A percentile compares a stretch with the other conserved stretches of the same genome.
phyloP scores from a whole-genome alignment of 2,329 filamentous ascomycete species.

The Pseudocercospora crystallina region DNA sequence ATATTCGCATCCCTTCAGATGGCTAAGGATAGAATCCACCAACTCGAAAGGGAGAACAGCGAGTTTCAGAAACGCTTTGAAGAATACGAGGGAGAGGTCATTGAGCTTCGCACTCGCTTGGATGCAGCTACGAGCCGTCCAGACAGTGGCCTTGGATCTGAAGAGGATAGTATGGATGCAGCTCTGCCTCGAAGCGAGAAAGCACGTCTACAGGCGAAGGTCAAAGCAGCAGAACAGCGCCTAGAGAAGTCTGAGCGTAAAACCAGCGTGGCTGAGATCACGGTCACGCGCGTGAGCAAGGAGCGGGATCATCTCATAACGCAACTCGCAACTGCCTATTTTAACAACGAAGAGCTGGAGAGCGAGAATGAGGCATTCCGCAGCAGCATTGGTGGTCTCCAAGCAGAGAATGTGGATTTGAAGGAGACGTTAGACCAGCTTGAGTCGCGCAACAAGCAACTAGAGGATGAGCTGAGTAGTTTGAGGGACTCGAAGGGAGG shows the following conservation, averaged over 20 bases:
- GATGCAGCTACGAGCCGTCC: conserved; percentile 44
- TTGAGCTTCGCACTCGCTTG: conserved; percentile 51
- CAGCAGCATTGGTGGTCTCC: conserved; percentile 51
- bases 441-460: conserved; percentile 13
- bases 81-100: conserved; percentile 61
- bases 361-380: conserved; percentile 58
- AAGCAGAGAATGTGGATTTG: conserved; percentile 82
- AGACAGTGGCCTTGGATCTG: conserved; percentile 50
- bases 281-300: conserved; percentile 60
- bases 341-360: conserved; percentile 53
- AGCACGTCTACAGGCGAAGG: conserved; percentile 58
- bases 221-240: conserved; percentile 60
- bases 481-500: too few species aligned
- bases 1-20: conserved; percentile 61
- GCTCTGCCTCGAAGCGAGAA: conserved; percentile 52
- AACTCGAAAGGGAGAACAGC: conserved; percentile 57
- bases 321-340: conserved; percentile 62
- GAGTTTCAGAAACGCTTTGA: conserved; percentile 54
- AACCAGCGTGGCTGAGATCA: conserved; percentile 61
- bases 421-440: conserved; percentile 40
- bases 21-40: conserved; percentile 57
- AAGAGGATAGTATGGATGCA: conserved; percentile 43
- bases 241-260: conserved; percentile 64
- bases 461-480: background rate
- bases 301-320: conserved; percentile 66